phyloP scores from a whole-genome alignment of 805 yeast species.

The Candida caryicola region DNA sequence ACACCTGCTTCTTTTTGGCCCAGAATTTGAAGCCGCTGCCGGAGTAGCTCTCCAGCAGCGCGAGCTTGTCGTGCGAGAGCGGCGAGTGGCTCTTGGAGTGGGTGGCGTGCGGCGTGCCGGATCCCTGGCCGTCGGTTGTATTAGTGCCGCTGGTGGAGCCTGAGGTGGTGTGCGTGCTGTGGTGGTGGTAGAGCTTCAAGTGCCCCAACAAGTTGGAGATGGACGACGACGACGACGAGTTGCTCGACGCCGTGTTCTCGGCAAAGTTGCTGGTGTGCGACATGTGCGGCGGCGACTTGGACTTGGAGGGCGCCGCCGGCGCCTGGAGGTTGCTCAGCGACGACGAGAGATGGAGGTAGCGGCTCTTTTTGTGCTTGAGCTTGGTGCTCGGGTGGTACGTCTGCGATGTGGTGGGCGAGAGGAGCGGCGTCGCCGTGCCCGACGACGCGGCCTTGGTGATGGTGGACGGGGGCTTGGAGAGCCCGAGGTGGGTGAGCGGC shows the following conservation, averaged over 20 bases:
- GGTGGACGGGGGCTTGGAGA: background rate
- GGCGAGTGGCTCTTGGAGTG: constrained; percentile 4
- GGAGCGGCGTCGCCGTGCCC: background rate
- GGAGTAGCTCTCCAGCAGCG: background rate
- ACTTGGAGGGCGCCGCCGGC: background rate
- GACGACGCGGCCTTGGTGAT: background rate
- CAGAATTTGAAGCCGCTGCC: constrained; percentile 15
- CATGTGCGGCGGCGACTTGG: background rate
- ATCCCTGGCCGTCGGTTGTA: too few relatives aligned
- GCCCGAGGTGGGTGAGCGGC: too few relatives aligned
- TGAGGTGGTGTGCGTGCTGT: constrained; percentile 1
- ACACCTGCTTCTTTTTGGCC: constrained; percentile 17
- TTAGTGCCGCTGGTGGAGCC: background rate
- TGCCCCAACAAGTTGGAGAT: constrained; percentile 15
- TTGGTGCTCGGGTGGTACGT: constrained; percentile 7
- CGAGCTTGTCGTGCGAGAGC: background rate
- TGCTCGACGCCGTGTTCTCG: constrained; percentile 8
- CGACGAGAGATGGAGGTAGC: constrained; percentile 5
- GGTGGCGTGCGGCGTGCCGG: background rate
- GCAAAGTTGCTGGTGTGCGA: constrained; percentile 4
- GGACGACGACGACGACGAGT: constrained; percentile 12
- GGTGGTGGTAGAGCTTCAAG: constrained; percentile 13
- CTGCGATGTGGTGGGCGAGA: constrained; percentile 6
- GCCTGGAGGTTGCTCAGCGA: constrained; percentile 1
- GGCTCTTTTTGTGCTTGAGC: constrained; percentile 10